Evolutionary conservation across 2,329 filamentous ascomycete species (phyloP).

Genomic region (Penicillium hordei): DNA sequence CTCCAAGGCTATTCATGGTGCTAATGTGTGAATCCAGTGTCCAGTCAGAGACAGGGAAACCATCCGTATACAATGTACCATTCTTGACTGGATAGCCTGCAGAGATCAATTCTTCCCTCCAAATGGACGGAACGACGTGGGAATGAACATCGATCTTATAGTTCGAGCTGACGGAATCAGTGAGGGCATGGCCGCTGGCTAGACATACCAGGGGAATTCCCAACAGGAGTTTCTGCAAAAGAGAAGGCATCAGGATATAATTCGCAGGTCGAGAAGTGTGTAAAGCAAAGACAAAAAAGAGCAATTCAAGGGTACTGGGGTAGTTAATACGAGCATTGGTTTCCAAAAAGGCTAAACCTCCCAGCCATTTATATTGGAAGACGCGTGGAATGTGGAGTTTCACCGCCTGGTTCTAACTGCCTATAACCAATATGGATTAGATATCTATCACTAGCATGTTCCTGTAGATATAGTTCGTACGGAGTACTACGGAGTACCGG

Average conservation of each 20-base stretch:
- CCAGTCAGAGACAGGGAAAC: constrained; percentile 9
- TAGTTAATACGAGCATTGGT: not conserved
- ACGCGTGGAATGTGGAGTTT: not conserved
- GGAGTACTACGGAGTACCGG: too few species aligned
- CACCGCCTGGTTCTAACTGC: not conserved
- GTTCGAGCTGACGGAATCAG: constrained; percentile 1
- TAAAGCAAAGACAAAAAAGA: not conserved
- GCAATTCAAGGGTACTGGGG: not conserved
- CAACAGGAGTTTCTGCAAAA: constrained; percentile 1
- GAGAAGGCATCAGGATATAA: not conserved
- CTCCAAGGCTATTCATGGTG: constrained; percentile 8
- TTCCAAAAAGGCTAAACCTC: not conserved
- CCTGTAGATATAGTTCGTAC: not conserved
- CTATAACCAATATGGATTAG: not conserved
- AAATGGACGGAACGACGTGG: constrained; percentile 9
- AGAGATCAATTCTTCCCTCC: constrained; percentile 7
- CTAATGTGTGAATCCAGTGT: constrained; percentile 7
- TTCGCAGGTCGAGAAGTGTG: not conserved
- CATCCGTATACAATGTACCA: constrained; percentile 11
- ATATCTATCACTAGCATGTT: not conserved
- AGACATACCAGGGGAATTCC: not conserved
- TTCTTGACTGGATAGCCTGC: constrained; percentile 6
- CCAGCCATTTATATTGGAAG: not conserved
- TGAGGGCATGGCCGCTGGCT: not conserved
- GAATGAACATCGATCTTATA: constrained; percentile 21